Evolutionary conservation across 345 rosid species (phyloP).

Genomic region (Ceriops zippeliana): DNA sequence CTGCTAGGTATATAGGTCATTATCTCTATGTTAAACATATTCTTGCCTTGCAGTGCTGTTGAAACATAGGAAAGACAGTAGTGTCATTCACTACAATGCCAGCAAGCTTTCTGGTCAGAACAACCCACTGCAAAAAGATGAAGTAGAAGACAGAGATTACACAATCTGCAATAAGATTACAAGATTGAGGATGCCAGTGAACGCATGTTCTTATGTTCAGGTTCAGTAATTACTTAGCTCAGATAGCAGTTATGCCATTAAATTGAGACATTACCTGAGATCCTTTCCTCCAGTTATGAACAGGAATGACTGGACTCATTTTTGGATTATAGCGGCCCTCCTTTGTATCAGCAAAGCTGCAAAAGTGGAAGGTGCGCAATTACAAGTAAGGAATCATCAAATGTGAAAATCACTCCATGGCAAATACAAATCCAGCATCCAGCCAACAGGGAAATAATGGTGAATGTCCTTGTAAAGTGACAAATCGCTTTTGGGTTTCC

Average conservation of each 20-base stretch:
- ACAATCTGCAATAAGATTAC: conserved; percentile 14
- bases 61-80: conserved; percentile 78
- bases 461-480: background rate
- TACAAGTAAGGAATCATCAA: background rate
- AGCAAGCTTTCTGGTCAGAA: conserved; percentile 85
- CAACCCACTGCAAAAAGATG: conserved; percentile 68
- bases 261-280: conserved; percentile 63
- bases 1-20: background rate
- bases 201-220: background rate
- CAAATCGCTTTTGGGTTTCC: too few species aligned
- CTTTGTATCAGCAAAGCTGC: conserved; percentile 95
- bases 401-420: background rate
- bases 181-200: conserved; percentile 6
- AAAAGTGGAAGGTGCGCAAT: background rate
- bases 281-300: conserved; percentile 95
- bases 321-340: conserved; percentile 97
- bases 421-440: background rate
- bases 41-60: conserved; percentile 87
- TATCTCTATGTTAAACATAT: background rate
- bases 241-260: conserved; percentile 15
- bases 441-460: background rate
- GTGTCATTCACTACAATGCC: conserved; percentile 74
- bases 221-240: background rate
- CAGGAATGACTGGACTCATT: conserved; percentile 73
- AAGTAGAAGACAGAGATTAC: conserved; percentile 14